Evolutionary conservation across 495 filamentous ascomycete species (phyloP).

Genomic region (Trichoderma asperelloides): DNA sequence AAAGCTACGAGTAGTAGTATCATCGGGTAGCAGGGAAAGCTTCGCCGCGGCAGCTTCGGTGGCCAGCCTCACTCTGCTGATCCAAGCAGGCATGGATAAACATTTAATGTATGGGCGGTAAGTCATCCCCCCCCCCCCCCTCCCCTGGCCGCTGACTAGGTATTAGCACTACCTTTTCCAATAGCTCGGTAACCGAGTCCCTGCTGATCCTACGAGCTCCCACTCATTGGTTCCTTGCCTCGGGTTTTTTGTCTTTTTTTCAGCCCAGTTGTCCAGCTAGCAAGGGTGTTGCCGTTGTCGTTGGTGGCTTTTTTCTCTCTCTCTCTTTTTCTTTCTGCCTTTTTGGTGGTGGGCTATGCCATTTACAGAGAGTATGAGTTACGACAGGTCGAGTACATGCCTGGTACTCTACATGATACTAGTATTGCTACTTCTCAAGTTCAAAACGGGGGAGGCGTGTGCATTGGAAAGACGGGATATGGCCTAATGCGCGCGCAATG

Average conservation of each 20-base stretch:
- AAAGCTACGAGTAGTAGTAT: neutral
- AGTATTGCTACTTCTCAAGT: too few species aligned
- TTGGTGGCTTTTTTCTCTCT: neutral
- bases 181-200: neutral
- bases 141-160: neutral
- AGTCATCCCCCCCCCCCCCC: neutral
- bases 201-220: neutral
- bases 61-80: neutral
- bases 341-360: neutral
- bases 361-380: neutral
- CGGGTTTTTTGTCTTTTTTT: neutral
- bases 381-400: neutral
- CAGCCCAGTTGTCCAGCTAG: neutral
- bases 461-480: neutral
- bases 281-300: neutral
- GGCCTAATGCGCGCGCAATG: neutral
- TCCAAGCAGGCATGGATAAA: neutral
- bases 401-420: neutral
- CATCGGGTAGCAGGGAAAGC: neutral
- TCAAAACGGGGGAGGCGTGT: conserved; percentile 1
- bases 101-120: neutral
- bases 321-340: too few species aligned
- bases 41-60: neutral
- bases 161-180: neutral
- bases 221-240: neutral